Conservation (phyloP, 1,284 basidiomycete species). For the Inonotus obliquus region DNA sequence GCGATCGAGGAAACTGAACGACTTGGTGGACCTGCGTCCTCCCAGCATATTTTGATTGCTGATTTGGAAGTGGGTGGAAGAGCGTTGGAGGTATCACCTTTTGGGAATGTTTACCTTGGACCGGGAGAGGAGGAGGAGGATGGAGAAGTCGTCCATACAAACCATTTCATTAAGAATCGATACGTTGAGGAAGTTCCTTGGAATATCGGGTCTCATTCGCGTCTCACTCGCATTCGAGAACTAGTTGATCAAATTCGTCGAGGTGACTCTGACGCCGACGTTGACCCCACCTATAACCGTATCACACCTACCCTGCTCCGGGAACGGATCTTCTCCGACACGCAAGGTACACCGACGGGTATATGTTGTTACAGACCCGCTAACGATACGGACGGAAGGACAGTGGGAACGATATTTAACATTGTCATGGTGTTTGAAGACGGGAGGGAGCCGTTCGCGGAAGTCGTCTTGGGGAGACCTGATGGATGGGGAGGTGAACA, state of each 20-base stretch:
- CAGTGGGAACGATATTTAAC: slow-evolving; percentile 32
- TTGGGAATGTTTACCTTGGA: slow-evolving; percentile 25
- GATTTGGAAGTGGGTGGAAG: slow-evolving; percentile 25
- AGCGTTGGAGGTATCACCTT: slow-evolving; percentile 31
- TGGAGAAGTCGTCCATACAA: slow-evolving; percentile 31
- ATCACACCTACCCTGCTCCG: slow-evolving; percentile 25
- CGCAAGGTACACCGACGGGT: slow-evolving; percentile 28
- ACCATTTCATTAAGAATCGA: slow-evolving; percentile 33
- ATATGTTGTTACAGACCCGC: slow-evolving; percentile 29
- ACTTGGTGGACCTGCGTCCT: slow-evolving; percentile 32
- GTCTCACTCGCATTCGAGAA: slow-evolving; percentile 27
- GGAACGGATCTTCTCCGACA: slow-evolving; percentile 29
- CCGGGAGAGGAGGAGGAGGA: slow-evolving; percentile 27
- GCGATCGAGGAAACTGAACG: slow-evolving; percentile 28
- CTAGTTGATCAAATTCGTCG: slow-evolving; percentile 25
- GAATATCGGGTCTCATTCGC: slow-evolving; percentile 29
- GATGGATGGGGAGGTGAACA: slow-evolving; percentile 23
- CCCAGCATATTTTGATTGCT: slow-evolving; percentile 34
- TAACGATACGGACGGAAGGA: slow-evolving; percentile 19
- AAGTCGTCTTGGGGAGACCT: slow-evolving; percentile 31
- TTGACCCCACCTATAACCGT: slow-evolving; percentile 3
- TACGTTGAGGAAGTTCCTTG: slow-evolving; percentile 31
- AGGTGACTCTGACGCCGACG: slow-evolving; percentile 16
- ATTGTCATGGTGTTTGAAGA: slow-evolving; percentile 32
- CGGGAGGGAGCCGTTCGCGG: slow-evolving; percentile 26